phyloP scores from a whole-genome alignment of 2,329 filamentous ascomycete genomes.

The Domatiomyces globalis region DNA sequence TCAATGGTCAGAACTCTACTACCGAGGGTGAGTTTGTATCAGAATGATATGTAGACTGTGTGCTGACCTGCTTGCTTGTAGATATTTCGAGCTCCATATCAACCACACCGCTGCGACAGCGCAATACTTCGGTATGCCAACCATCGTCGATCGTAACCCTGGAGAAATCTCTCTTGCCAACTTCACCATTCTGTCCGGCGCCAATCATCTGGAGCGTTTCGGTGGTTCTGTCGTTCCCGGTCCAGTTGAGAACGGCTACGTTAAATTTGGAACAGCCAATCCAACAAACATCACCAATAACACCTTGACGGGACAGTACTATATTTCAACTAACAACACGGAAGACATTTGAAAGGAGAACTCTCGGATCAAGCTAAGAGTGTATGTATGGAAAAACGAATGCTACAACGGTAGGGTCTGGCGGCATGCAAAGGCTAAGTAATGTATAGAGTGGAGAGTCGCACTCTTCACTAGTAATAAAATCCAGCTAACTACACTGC shows the following conservation, averaged over 20 bases:
- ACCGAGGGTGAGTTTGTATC: conserved; percentile 37
- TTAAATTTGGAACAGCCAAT: conserved; percentile 22
- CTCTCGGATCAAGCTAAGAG: no score
- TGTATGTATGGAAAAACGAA: no score
- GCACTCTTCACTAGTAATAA: no score
- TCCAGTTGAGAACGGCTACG: conserved; percentile 29
- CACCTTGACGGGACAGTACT: conserved; percentile 23
- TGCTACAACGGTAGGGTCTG: no score
- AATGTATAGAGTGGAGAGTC: no score
- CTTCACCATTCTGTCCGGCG: conserved; percentile 51
- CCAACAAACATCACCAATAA: conserved; percentile 24
- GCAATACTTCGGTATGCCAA: conserved; percentile 50
- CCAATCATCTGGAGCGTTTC: conserved; percentile 40
- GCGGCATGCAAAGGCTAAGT: no score
- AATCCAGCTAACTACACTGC: no score
- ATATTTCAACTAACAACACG: conserved; percentile 17
- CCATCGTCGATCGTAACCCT: conserved; percentile 43
- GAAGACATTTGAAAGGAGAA: conserved; percentile 6
- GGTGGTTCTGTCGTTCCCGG: conserved; percentile 30
- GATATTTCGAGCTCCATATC: conserved; percentile 52
- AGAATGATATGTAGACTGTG: not conserved
- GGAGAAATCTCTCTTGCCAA: conserved; percentile 55
- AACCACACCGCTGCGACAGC: conserved; percentile 45
- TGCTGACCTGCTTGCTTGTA: not conserved
- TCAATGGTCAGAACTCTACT: conserved; percentile 61